Conservation (phyloP, 2,329 filamentous ascomycete genomes). For the Botrytis galanthina region DNA sequence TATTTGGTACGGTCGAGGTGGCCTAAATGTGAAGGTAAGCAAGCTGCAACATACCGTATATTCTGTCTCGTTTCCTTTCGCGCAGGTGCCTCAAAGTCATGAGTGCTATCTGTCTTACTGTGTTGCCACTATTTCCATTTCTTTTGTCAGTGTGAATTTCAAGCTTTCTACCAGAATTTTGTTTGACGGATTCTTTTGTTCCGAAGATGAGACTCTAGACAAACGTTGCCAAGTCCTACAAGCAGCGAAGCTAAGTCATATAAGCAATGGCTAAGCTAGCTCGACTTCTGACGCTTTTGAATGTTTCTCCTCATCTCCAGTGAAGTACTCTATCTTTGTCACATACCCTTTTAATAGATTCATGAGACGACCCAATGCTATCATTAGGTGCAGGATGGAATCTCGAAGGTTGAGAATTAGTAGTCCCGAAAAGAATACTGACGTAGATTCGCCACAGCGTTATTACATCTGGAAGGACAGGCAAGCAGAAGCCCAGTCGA, state of each 20-base stretch:
- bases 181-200: not conserved
- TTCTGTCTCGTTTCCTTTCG: slow-evolving; percentile 20
- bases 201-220: not conserved
- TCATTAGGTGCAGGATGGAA: not conserved
- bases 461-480: slow-evolving; percentile 72
- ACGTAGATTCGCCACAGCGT: slow-evolving; percentile 42
- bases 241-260: not conserved
- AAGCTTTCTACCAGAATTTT: not conserved
- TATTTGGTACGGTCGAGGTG: slow-evolving; percentile 64
- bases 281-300: not conserved
- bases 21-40: slow-evolving; percentile 57
- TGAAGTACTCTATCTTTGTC: not conserved
- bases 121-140: not conserved
- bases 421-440: not conserved
- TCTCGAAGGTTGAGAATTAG: not conserved
- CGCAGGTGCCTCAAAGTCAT: not conserved
- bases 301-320: not conserved
- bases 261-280: not conserved
- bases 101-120: not conserved
- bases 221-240: not conserved
- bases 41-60: slow-evolving; percentile 13
- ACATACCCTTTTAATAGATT: not conserved
- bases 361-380: not conserved
- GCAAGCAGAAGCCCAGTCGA: slow-evolving; percentile 59
- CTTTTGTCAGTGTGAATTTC: not conserved